Conservation (phyloP, 192 early-diverging fungal genomes). For the Allomyces javanicus region DNA sequence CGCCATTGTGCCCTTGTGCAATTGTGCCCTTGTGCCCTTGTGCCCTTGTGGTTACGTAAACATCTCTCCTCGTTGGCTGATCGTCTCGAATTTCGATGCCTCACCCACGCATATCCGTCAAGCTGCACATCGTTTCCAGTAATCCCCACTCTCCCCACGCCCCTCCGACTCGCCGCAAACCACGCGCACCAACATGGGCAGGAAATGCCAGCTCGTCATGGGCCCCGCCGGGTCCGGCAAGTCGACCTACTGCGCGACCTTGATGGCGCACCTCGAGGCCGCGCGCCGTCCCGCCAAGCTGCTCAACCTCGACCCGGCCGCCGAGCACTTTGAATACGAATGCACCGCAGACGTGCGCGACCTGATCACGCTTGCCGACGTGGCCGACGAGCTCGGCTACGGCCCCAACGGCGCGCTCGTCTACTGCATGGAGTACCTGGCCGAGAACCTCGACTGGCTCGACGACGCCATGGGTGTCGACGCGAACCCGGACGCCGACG, state of each 20-base stretch:
- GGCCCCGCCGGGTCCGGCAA: constrained; percentile 88
- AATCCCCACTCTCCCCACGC: too few species aligned
- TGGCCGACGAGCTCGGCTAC: constrained; percentile 90
- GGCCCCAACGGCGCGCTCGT: constrained; percentile 95
- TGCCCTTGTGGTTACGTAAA: too few species aligned
- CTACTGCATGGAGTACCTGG: constrained; percentile 87
- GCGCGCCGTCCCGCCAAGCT: constrained; percentile 68
- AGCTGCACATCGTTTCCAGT: too few species aligned
- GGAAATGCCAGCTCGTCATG: constrained; percentile 65
- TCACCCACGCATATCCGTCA: too few species aligned
- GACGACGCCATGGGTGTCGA: constrained; percentile 65
- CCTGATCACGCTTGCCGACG: constrained; percentile 91
- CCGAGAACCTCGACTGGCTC: constrained; percentile 91
- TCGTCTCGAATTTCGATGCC: too few species aligned
- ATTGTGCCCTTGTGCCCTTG: too few species aligned
- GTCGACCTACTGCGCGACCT: constrained; percentile 89
- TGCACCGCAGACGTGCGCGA: constrained; percentile 83
- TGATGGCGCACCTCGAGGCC: constrained; percentile 82
- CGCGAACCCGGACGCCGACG: constrained; percentile 49
- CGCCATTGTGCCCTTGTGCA: too few species aligned
- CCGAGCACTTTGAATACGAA: constrained; percentile 85
- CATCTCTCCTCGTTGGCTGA: too few species aligned
- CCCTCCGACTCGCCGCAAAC: too few species aligned
- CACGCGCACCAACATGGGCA: background rate
- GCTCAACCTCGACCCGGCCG: constrained; percentile 93